Evolutionary conservation across 139 green algal species (phyloP).

Genomic region (Chloropicon primus): DNA sequence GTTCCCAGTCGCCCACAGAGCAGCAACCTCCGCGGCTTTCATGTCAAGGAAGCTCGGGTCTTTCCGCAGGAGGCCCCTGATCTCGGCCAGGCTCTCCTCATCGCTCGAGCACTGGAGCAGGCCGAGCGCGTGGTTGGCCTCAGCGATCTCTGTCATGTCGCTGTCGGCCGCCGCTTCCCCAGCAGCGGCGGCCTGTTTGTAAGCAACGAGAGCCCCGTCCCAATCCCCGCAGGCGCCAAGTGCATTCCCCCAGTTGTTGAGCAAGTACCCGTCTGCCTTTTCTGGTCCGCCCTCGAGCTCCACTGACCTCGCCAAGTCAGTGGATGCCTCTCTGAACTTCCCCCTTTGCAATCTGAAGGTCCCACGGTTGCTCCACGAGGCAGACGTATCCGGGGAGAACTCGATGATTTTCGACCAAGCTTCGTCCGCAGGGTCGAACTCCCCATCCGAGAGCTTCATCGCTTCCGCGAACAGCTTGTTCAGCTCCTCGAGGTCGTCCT

Average conservation of each 20-base stretch:
- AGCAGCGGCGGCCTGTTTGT: conserved; percentile 13
- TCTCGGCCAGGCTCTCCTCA: conserved; percentile 12
- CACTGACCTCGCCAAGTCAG: conserved; percentile 10
- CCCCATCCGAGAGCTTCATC: not conserved
- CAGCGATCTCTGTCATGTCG: conserved; percentile 11
- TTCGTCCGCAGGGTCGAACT: not conserved
- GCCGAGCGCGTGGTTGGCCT: conserved; percentile 28
- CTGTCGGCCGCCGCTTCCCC: not conserved
- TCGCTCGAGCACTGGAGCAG: conserved; percentile 14
- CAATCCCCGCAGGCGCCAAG: conserved; percentile 24
- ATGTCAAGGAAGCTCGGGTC: conserved; percentile 37
- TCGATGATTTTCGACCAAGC: not conserved
- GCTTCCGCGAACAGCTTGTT: not conserved
- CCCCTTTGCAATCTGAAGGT: conserved; percentile 16
- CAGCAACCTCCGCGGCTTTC: conserved; percentile 23
- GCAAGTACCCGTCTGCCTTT: not conserved
- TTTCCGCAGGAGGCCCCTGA: conserved; percentile 6
- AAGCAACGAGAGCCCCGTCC: conserved; percentile 20
- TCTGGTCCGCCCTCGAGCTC: conserved; percentile 7
- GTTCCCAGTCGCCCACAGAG: conserved; percentile 24
- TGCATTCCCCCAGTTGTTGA: conserved; percentile 14
- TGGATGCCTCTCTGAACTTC: conserved; percentile 5
- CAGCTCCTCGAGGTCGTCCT: not conserved
- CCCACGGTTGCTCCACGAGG: not conserved
- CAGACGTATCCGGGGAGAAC: not conserved